phyloP scores from a whole-genome alignment of 306 rosid genomes.

The Begonia loranthoides region DNA sequence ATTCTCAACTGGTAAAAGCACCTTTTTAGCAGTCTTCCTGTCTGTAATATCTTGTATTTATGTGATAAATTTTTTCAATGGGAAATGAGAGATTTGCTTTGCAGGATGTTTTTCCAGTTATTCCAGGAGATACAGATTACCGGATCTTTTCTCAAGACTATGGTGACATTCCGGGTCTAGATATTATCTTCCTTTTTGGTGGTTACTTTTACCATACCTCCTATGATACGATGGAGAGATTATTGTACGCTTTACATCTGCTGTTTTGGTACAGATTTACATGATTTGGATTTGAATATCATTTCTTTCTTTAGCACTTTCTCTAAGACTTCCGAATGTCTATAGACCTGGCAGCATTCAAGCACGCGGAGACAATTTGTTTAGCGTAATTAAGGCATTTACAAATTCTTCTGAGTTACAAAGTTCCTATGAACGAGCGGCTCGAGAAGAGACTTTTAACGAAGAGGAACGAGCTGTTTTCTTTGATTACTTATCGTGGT shows the following conservation, averaged over 20 bases:
- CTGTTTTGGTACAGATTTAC: constrained; percentile 34
- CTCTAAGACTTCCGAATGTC: constrained; percentile 29
- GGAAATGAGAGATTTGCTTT: constrained; percentile 12
- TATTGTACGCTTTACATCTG: constrained; percentile 63
- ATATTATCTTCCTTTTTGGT: constrained; percentile 89
- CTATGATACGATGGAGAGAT: constrained; percentile 81
- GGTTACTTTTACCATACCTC: constrained; percentile 99
- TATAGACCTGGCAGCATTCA: constrained; percentile 96
- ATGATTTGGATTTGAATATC: constrained; percentile 18
- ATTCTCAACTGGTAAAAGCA: background rate
- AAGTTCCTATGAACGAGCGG: constrained; percentile 32
- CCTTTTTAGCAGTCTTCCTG: background rate
- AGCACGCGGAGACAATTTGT: constrained; percentile 96
- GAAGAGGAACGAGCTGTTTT: constrained; percentile 60
- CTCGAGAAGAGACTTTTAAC: constrained; percentile 22
- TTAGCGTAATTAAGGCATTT: constrained; percentile 73
- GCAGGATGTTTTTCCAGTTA: constrained; percentile 93
- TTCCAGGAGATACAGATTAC: constrained; percentile 98
- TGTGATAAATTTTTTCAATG: background rate
- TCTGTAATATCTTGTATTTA: background rate
- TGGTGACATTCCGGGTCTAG: constrained; percentile 93
- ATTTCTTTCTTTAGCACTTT: constrained; percentile 19
- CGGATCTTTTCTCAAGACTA: constrained; percentile 87
- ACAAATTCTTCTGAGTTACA: constrained; percentile 62
- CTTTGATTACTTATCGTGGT: constrained; percentile 83